Evolutionary conservation across 2,329 filamentous ascomycete species (phyloP), one percentile per base, ranked within the genome.

Genomic region (Calonectria pseudoturangicola): DNA sequence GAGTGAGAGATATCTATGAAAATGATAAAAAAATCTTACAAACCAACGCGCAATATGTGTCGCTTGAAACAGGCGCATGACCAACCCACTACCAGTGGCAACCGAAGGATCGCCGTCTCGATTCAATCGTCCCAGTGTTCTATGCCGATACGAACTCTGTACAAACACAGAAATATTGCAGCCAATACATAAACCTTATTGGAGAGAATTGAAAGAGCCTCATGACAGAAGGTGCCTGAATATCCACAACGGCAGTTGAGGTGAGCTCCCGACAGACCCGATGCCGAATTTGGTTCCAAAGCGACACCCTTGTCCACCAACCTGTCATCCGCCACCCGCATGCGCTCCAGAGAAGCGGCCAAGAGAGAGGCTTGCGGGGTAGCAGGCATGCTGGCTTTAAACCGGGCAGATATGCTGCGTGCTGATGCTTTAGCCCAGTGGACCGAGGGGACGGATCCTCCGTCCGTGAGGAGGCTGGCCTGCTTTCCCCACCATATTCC

Each of bases 321-420:
- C 36, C 36, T 33, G 41, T 27, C 50, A 54, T 33, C 13, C 13
- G 13, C 33, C 21, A 60, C 15, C 54, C 21, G 54, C 36, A 39
- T 16, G 54, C 10, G 54, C 13, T n/a, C 33, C n/a, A 16, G 54
- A 8, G 3, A 41, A 39, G 9, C 33, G 7, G 54, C 54, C 54
- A 60, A 58, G 54, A 39, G 18, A 36, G n/a, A 15, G 13, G 15
- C 21, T 60, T 60, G 54, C 54, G 54, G 54, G 54, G 54, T 60
- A 60, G 15, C 54, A 41, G 39, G 54, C 21, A 41, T 60, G 41
- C 15, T 25, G 2, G 25, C 33, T 18, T 60, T 60, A 60, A 27
- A 60, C 9, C 54, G n/a, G 36, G 9, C 36, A 25, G 21, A 60
- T 21, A 9, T 15, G 36, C 54, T 60, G 33, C 54, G 10, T 8